Evolutionary conservation across 768 basidiomycete species (phyloP).

Genomic region (Lactarius pseudohatsudake): DNA sequence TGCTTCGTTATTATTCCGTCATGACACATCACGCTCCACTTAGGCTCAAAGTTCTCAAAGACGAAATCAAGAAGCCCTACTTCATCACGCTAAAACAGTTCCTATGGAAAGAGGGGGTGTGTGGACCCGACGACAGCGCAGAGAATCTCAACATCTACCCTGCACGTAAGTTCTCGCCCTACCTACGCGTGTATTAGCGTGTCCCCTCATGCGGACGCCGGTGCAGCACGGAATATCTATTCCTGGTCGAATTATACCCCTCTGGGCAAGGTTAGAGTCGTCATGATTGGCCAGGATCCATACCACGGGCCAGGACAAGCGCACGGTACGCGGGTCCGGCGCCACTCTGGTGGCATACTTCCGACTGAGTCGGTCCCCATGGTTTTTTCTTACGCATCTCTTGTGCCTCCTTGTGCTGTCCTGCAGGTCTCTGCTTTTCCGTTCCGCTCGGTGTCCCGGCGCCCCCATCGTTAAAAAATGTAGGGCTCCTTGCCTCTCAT

Average conservation of each 20-base stretch:
- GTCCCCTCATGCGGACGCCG: background rate
- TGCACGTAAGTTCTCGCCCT: slow-evolving; percentile 52
- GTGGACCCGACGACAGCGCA: slow-evolving; percentile 47
- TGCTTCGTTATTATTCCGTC: background rate
- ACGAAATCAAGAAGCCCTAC: slow-evolving; percentile 75
- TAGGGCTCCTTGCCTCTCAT: slow-evolving; percentile 37
- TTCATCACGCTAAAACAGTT: slow-evolving; percentile 71
- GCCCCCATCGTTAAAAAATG: slow-evolving; percentile 84
- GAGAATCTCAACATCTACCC: slow-evolving; percentile 69
- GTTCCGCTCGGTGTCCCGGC: slow-evolving; percentile 73
- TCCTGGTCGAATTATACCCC: slow-evolving; percentile 86
- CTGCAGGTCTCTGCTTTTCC: slow-evolving; percentile 80
- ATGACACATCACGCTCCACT: background rate
- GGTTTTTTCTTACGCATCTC: background rate
- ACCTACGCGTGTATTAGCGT: background rate
- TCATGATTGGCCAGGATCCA: slow-evolving; percentile 90
- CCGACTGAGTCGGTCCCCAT: slow-evolving; percentile 7
- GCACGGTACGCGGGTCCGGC: slow-evolving; percentile 58
- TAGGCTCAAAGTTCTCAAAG: slow-evolving; percentile 73
- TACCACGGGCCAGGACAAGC: slow-evolving; percentile 82
- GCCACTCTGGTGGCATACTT: slow-evolving; percentile 3
- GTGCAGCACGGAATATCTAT: slow-evolving; percentile 77
- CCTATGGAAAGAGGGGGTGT: slow-evolving; percentile 64
- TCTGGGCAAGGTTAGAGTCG: slow-evolving; percentile 78
- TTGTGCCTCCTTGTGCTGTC: background rate